Evolutionary conservation across 1,139 yeast species (phyloP).

Genomic region (Blastobotrys indianensis): DNA sequence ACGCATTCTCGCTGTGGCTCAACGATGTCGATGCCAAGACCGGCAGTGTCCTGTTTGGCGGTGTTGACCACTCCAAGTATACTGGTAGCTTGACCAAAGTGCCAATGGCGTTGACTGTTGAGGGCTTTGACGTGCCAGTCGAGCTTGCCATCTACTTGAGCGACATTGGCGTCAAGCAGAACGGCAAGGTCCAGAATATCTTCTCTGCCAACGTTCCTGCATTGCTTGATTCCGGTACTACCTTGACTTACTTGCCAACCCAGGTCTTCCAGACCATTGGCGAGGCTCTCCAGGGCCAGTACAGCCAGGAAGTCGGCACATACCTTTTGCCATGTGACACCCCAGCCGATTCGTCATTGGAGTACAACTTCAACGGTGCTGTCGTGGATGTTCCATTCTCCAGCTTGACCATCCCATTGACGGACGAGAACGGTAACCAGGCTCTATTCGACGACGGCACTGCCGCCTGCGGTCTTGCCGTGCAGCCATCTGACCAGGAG

Average conservation of each 20-base stretch:
- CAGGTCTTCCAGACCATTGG: constrained; percentile 20
- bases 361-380: constrained; percentile 30
- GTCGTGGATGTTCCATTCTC: constrained; percentile 24
- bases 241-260: constrained; percentile 50
- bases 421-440: constrained; percentile 13
- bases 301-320: constrained; percentile 10
- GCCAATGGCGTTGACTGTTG: constrained; percentile 20
- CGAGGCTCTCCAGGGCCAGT: constrained; percentile 12
- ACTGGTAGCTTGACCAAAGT: constrained; percentile 27
- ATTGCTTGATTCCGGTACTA: constrained; percentile 62
- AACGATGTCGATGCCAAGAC: constrained; percentile 24
- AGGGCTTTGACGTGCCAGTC: constrained; percentile 15
- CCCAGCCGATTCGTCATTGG: constrained; percentile 18
- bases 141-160: constrained; percentile 21
- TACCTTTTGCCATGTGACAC: constrained; percentile 17
- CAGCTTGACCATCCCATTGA: constrained; percentile 7
- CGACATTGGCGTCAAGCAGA: constrained; percentile 13
- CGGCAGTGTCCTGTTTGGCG: constrained; percentile 46
- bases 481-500: constrained; percentile 51
- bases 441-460: constrained; percentile 22
- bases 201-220: constrained; percentile 10
- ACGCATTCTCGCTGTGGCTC: constrained; percentile 40
- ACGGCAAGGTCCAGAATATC: neutral
- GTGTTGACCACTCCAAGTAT: constrained; percentile 46
- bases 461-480: constrained; percentile 38